Evolutionary conservation across 1,284 basidiomycete genomes (phyloP).

Genomic region (Melampsora larici-populina): DNA sequence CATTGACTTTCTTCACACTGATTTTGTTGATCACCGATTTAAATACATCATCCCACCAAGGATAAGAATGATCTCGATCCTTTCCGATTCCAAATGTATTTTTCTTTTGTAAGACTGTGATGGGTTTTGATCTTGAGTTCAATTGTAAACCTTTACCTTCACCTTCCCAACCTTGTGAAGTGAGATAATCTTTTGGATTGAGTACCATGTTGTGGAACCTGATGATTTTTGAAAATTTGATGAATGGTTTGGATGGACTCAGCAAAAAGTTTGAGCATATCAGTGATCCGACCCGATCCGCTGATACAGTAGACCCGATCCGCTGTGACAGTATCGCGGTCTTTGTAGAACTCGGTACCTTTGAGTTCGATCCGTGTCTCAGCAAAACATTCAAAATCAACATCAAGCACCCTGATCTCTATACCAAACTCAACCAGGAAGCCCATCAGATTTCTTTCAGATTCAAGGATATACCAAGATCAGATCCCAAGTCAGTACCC

Average conservation of each 20-base stretch:
- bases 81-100: slow-evolving; percentile 46
- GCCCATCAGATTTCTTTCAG: too few species aligned
- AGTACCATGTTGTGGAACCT: slow-evolving; percentile 39
- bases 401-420: too few species aligned
- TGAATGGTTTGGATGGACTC: too few species aligned
- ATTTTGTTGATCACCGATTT: slow-evolving; percentile 44
- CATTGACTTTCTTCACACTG: not conserved
- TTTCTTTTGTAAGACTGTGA: slow-evolving; percentile 45
- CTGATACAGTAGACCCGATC: too few species aligned
- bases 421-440: too few species aligned
- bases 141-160: slow-evolving; percentile 44
- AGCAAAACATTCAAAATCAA: too few species aligned
- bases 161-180: slow-evolving; percentile 45
- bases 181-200: slow-evolving; percentile 43
- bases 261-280: too few species aligned
- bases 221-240: not conserved
- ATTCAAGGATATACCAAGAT: too few species aligned
- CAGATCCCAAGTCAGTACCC: too few species aligned
- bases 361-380: too few species aligned
- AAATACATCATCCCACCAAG: slow-evolving; percentile 48
- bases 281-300: not conserved
- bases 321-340: not conserved
- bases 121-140: slow-evolving; percentile 44
- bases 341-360: too few species aligned
- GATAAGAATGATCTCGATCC: slow-evolving; percentile 45